Base-by-base conservation (phyloP, 805 yeast species). In the Nakazawaea ishiwadae region DNA sequence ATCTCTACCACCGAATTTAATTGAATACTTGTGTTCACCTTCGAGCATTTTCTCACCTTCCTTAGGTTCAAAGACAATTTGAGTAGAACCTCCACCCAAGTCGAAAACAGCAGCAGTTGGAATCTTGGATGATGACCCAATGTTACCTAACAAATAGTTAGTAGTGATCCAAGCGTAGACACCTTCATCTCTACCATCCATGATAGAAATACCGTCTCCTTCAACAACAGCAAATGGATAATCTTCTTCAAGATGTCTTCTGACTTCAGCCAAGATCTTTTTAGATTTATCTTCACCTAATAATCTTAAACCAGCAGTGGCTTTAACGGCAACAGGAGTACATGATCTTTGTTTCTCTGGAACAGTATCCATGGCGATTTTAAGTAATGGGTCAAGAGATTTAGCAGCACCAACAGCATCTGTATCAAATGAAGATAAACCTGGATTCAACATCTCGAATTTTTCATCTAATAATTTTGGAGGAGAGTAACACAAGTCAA, bases 81-180 rank as follows among this genome's bases (percentile, higher is more conserved):
- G 99, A 11, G 99, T 93, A 5, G 97, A 88, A 4, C 98, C 98
- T 55, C 99, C 99, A 53, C 99, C 99, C 46, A 93, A 75, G 62
- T 93, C 99, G 56, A 93, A 93, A 9, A 93, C 96, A 17, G 98
- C 99, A 37, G 95, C 96, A 10, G 99, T 93, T 23, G 96, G 89
- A 19, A 66, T 60, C 62, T 82, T 83, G 31, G 77, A 81, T 17
- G 79, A 60, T n/a, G 71, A 59, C 12, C 98, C 99, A 60, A 93
- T 91, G 67, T 91, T 93, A 31, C 97, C 98, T 52, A 91, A 73
- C 50, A 93, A 68, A 61, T 81, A 93, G 67, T 93, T 93, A 38
- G 96, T 81, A 20, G 99, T 93, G 61, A 93, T 84, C 99, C 99
- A 93, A 1, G 99, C 99, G 58, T 79, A 93, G 7, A 93, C 97